Percentiles rank a stretch among this genome's conserved stretches.
phyloP scores from a whole-genome alignment of 2,329 filamentous ascomycete species.

The Stachybotrys echinatus region DNA sequence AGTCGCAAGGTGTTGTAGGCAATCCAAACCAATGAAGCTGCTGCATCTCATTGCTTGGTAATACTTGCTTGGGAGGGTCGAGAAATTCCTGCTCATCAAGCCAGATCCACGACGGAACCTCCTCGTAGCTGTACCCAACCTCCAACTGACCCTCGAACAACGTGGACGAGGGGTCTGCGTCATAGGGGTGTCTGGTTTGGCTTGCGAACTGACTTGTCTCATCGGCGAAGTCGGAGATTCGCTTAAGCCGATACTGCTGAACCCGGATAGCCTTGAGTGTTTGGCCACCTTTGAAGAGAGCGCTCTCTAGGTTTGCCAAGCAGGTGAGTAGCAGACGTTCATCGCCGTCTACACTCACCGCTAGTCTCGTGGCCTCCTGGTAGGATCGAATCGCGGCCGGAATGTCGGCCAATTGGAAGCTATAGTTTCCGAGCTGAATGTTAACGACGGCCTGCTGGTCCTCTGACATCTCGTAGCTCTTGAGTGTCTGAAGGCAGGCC shows the following conservation, averaged over 20 bases:
- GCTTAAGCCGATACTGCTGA: constrained; percentile 19
- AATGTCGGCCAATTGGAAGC: constrained; percentile 19
- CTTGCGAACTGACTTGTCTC: constrained; percentile 18
- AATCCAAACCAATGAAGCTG: not conserved
- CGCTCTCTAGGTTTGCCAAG: constrained; percentile 26
- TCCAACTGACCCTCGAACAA: not conserved
- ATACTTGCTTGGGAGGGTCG: not conserved
- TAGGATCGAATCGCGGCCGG: constrained; percentile 22
- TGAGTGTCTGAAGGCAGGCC: constrained; percentile 19
- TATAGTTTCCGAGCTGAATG: constrained; percentile 25
- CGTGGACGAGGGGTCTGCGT: not conserved
- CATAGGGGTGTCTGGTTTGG: not conserved
- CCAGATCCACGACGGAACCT: constrained; percentile 1
- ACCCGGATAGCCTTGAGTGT: constrained; percentile 18
- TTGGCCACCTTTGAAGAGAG: constrained; percentile 15
- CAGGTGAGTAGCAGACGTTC: constrained; percentile 24
- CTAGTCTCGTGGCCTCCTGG: constrained; percentile 20
- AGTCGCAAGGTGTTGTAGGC: not conserved
- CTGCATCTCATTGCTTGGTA: not conserved
- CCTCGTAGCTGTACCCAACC: not conserved
- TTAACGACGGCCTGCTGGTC: constrained; percentile 25
- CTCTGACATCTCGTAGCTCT: constrained; percentile 20
- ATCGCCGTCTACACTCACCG: constrained; percentile 19
- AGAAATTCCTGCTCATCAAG: not conserved
- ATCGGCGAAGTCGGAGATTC: constrained; percentile 21